Base-by-base conservation (phyloP, 345 rosid species). In the Isatis tinctoria region DNA sequence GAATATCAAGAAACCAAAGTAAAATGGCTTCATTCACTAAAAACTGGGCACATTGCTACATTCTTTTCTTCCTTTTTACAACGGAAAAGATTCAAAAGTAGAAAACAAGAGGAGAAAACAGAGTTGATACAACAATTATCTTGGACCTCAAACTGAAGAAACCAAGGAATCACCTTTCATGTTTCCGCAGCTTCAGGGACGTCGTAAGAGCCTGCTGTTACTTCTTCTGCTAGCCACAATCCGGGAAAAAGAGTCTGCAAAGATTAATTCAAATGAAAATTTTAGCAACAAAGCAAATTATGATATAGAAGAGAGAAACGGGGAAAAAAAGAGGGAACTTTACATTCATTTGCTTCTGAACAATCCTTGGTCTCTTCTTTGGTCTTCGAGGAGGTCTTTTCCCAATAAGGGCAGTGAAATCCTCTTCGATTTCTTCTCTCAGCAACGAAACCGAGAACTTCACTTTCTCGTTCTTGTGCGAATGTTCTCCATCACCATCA, bases 291-390 rank as follows among this genome's bases (percentile, higher is more conserved):
- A 20, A 24, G 37, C 18, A 39, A 76, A 43, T 49, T 43, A n/a
- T 1, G 28, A 18, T 1, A 48, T 6, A 33, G 41, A 37, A 22
- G 13, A 22, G 30, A 20, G 14, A 51, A 43, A 14, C 30, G 2
- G 10, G 6, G n/a, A 45, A 58, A 32, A 8, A 1, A 17, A 3
- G 28, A 1, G 11, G 26, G 14, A 60, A 39, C 5, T 14, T 45
- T 82, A 87, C 96, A 76, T 88, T 88, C 82, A 88, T 57, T 65
- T 85, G 85, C 76, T 82, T 88, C 85, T 88, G 93, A 45, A 84
- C 85, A 12, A 62, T 16, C 28, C 86, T 78, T 9, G 85, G 80
- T 66, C 96, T 78, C 84, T 88, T 90, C 87, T 87, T 90, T 9
- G 91, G 91, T 74, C 87, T 69, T 39, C 90, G 72, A 2, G 86